Evolutionary conservation across 2,329 filamentous ascomycete species (phyloP).

Genomic region (Phoma sp.): DNA sequence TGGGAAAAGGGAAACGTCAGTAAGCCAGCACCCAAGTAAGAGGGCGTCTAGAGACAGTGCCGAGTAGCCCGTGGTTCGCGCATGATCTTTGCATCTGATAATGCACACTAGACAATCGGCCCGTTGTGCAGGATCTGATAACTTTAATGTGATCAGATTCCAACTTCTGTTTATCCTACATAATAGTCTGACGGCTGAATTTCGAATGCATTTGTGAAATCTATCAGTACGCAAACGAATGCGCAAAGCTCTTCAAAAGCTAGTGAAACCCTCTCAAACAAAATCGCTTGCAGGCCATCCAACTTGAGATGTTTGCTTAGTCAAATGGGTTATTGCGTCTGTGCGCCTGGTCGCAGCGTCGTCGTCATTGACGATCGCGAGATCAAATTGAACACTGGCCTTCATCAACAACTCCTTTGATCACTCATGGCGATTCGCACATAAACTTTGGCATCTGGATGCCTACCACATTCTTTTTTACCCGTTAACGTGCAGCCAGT

Average conservation of each 20-base stretch:
- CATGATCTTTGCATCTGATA: constrained; percentile 14
- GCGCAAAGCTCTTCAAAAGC: neutral
- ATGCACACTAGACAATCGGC: constrained; percentile 7
- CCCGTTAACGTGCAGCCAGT: constrained; percentile 1
- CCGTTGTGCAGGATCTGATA: constrained; percentile 15
- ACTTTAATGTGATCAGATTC: constrained; percentile 2
- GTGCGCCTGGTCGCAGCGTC: neutral
- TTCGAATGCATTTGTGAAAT: neutral
- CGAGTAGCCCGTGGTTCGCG: constrained; percentile 8
- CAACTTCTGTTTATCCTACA: neutral
- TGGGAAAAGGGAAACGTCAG: neutral
- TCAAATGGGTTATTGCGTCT: too few species aligned
- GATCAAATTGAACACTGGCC: neutral
- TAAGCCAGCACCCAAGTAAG: neutral
- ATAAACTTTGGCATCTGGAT: constrained; percentile 1
- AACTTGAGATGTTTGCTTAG: too few species aligned
- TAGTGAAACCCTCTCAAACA: too few species aligned
- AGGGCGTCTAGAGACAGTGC: neutral
- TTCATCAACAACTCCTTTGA: neutral
- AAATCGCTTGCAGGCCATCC: too few species aligned
- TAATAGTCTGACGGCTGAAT: neutral
- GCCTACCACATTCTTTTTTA: neutral
- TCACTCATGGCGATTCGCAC: neutral
- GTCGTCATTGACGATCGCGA: neutral
- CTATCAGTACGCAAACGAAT: neutral